phyloP scores from a whole-genome alignment of 1,139 yeast genomes.

The Pichia sp. region DNA sequence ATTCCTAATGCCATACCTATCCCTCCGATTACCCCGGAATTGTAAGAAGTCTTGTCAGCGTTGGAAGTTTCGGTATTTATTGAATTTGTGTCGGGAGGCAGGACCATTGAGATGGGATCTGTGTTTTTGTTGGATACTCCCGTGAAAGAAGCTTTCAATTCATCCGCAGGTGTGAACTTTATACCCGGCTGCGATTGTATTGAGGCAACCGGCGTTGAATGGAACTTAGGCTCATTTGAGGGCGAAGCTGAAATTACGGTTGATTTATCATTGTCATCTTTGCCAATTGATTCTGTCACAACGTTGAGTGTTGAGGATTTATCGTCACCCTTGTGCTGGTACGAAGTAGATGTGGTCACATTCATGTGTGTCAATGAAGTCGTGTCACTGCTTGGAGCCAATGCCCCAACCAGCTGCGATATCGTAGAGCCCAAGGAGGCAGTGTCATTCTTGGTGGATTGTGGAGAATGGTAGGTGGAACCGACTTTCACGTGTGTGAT shows the following conservation, averaged over 20 bases:
- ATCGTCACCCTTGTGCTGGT: not conserved
- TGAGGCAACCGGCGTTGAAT: constrained; percentile 9
- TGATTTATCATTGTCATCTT: not conserved
- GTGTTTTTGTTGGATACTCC: constrained; percentile 31
- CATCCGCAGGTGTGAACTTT: constrained; percentile 30
- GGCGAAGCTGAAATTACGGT: not conserved
- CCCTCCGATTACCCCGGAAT: constrained; percentile 8
- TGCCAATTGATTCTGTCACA: not conserved
- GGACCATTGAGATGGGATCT: constrained; percentile 14
- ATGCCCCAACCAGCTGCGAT: constrained; percentile 13
- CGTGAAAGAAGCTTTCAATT: constrained; percentile 38
- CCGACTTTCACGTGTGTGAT: not conserved
- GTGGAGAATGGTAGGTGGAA: not conserved
- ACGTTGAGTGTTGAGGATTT: constrained; percentile 7
- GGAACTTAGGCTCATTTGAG: not conserved
- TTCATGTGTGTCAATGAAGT: constrained; percentile 13
- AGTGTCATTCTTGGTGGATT: not conserved
- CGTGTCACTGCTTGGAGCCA: constrained; percentile 13
- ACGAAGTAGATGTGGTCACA: constrained; percentile 8
- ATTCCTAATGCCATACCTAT: constrained; percentile 14
- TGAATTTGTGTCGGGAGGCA: constrained; percentile 13
- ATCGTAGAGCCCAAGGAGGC: constrained; percentile 10
- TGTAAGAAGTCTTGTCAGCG: not conserved
- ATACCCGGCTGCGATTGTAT: constrained; percentile 23
- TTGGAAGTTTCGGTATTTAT: not conserved